Base-by-base conservation (phyloP, 2,329 filamentous ascomycete species). In the Cladosporium sphaerospermum region DNA sequence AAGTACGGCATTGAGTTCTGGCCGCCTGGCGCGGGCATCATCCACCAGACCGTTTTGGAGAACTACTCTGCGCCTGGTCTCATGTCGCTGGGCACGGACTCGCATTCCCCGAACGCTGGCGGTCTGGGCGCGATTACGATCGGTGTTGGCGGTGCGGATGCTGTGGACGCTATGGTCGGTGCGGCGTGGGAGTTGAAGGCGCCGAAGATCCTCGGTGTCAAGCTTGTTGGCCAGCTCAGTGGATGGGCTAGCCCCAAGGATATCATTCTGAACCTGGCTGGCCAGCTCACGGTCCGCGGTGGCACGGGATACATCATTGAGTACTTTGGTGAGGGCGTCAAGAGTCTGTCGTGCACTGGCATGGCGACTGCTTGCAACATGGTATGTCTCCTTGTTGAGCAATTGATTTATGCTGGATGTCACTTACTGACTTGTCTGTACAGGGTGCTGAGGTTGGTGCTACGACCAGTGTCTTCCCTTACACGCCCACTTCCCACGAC, bases 61-160 rank as follows among this genome's bases (percentile, higher is more conserved):
- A 97, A 99, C 74, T 99, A 99, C 69, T 88, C 91, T 33, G 84
- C 92, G n/a, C 93, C 93, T 16, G 93, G 93, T 46, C 74, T 97
- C 62, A 96, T 99, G 91, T 97, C 99, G 90, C 81, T 99, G 39
- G 93, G 93, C 53, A 99, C 93, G 31, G 93, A 99, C 72, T 95
- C 89, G 65, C 93, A 99, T 72, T 96, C 90, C 43, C 93, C 93
- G 41, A 99, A 97, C 67, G 93, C 89, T n/a, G 93, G 93, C 63
- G 93, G 93, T 55, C 77, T 97, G 52, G 90, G 88, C 61, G 91
- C 89, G 3, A 89, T 96, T 64, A 93, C 93, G 8, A 97, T 99
- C 68, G 93, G 93, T 70, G 93, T 99, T 33, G 93, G 93, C 66
- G 93, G 93, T 66, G 93, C 93, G 19, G 93, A 99, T 73, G 93